Conservation (phyloP, 306 rosid genomes). For the Parietaria judaica region DNA sequence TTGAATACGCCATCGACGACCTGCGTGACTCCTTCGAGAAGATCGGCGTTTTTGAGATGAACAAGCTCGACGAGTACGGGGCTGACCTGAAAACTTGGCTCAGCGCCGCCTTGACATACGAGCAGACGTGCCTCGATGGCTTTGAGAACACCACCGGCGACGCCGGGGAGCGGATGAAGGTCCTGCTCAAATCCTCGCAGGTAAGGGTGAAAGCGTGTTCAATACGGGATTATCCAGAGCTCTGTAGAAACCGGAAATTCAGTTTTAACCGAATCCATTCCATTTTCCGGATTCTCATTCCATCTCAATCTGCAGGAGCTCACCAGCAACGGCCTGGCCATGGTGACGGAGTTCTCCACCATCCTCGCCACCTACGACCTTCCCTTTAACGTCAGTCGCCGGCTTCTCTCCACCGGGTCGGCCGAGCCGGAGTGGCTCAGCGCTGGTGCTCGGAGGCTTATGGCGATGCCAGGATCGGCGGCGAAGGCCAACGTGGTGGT, state of each 20-base stretch:
- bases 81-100: slow-evolving; percentile 65
- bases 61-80: slow-evolving; percentile 23
- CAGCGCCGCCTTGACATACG: slow-evolving; percentile 44
- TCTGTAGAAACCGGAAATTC: no score
- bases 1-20: slow-evolving; percentile 45
- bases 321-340: slow-evolving; percentile 55
- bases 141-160: slow-evolving; percentile 41
- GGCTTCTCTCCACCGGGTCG: slow-evolving; percentile 16
- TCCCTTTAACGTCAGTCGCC: neutral
- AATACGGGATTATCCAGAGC: no score
- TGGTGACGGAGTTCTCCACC: slow-evolving; percentile 25
- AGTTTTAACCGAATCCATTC: no score
- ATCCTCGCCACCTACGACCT: slow-evolving; percentile 2
- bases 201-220: no score
- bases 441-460: slow-evolving; percentile 23
- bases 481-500: slow-evolving; percentile 44
- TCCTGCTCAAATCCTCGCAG: slow-evolving; percentile 24
- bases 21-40: slow-evolving; percentile 22
- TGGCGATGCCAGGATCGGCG: neutral
- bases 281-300: no score
- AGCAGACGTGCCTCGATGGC: slow-evolving; percentile 55
- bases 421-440: slow-evolving; percentile 37
- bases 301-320: slow-evolving; percentile 20
- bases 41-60: slow-evolving; percentile 31
- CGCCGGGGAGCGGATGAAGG: slow-evolving; percentile 39